Conservation (phyloP, 495 filamentous ascomycete genomes). For the Penicillium samsonianum region DNA sequence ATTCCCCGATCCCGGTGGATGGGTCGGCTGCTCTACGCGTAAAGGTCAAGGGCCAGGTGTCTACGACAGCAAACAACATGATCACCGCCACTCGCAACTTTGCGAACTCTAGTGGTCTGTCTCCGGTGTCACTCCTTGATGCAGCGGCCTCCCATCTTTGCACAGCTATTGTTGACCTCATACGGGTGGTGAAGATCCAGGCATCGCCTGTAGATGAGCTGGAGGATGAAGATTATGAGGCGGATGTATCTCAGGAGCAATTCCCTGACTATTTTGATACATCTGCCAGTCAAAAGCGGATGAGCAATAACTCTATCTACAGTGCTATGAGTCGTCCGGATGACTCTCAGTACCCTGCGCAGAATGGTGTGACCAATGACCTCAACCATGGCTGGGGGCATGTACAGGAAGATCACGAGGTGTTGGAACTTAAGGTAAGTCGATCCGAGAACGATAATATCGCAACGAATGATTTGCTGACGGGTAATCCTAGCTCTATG, state of each 20-base stretch:
- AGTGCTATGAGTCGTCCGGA: slow-evolving; percentile 54
- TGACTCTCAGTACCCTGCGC: slow-evolving; percentile 30
- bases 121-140: slow-evolving; percentile 90
- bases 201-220: slow-evolving; percentile 71
- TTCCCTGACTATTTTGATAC: slow-evolving; percentile 53
- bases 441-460: not conserved
- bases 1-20: slow-evolving; percentile 46
- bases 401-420: slow-evolving; percentile 52
- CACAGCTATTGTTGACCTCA: slow-evolving; percentile 78
- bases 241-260: slow-evolving; percentile 43
- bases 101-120: slow-evolving; percentile 75
- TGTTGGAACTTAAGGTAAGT: slow-evolving; percentile 72
- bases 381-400: slow-evolving; percentile 38
- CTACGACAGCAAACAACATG: slow-evolving; percentile 90
- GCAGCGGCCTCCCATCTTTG: slow-evolving; percentile 93
- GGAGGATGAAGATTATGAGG: slow-evolving; percentile 71
- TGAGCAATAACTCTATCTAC: slow-evolving; percentile 55
- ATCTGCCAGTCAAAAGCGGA: slow-evolving; percentile 44
- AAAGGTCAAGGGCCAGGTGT: slow-evolving; percentile 77
- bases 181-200: slow-evolving; percentile 80
- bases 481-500: slow-evolving; percentile 58
- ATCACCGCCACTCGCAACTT: slow-evolving; percentile 95
- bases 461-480: slow-evolving; percentile 2
- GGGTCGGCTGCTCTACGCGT: slow-evolving; percentile 44
- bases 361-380: slow-evolving; percentile 32